Percentiles rank a stretch among this genome's conserved stretches.
Evolutionary conservation across 2,329 filamentous ascomycete genomes (phyloP).

Genomic region (Aspergillus sp.): DNA sequence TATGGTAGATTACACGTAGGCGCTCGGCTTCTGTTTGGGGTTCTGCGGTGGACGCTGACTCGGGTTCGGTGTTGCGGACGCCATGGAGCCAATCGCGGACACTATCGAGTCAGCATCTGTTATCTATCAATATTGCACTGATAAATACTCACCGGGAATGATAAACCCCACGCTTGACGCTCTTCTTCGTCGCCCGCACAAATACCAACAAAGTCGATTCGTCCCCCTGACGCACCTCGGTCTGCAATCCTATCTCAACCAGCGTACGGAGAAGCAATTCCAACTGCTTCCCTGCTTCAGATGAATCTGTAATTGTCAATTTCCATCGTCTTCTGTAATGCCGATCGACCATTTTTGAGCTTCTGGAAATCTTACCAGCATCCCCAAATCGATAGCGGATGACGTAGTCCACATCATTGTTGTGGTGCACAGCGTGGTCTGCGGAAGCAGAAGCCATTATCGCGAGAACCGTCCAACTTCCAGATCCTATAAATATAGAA

Average conservation of each 20-base stretch:
- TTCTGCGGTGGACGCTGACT: slow-evolving; percentile 66
- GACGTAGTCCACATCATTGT: slow-evolving; percentile 80
- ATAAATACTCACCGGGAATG: slow-evolving; percentile 55
- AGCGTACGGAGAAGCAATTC: slow-evolving; percentile 71
- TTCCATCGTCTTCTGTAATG: not conserved
- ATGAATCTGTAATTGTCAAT: slow-evolving; percentile 48
- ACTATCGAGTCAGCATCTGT: slow-evolving; percentile 37
- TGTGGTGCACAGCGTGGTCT: slow-evolving; percentile 36
- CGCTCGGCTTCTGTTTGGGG: slow-evolving; percentile 85
- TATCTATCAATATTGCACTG: not conserved
- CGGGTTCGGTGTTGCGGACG: slow-evolving; percentile 68
- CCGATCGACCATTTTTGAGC: not conserved
- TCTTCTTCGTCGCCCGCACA: slow-evolving; percentile 68
- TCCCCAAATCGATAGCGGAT: slow-evolving; percentile 71
- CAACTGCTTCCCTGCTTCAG: slow-evolving; percentile 67
- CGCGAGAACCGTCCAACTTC: no score
- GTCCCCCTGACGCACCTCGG: slow-evolving; percentile 77
- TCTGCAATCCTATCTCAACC: slow-evolving; percentile 70
- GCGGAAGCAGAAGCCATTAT: slow-evolving; percentile 25
- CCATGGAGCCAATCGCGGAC: slow-evolving; percentile 95
- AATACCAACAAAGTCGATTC: slow-evolving; percentile 75
- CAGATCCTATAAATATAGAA: not conserved
- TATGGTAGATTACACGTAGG: slow-evolving; percentile 75
- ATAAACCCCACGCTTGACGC: slow-evolving; percentile 76
- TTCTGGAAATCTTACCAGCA: slow-evolving; percentile 26